phyloP scores from a whole-genome alignment of 371 early-diverging fungal species.

The Smittium culicis region DNA sequence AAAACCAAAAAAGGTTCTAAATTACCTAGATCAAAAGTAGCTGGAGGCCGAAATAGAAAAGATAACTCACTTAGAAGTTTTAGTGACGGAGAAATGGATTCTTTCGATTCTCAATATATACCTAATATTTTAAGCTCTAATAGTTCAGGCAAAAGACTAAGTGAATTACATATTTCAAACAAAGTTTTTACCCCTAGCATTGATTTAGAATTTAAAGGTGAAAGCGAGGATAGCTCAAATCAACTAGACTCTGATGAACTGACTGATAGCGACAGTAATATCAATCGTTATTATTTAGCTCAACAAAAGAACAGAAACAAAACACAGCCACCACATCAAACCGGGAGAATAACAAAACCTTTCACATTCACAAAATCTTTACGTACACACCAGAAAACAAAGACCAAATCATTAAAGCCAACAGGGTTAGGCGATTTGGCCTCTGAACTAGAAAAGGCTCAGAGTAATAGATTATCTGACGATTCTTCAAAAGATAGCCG shows the following conservation, averaged over 20 bases:
- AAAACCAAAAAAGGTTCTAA: background rate
- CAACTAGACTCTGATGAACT: background rate
- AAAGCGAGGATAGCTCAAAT: background rate
- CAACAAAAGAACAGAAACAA: background rate
- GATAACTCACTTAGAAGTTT: background rate
- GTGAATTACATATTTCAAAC: background rate
- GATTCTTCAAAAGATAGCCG: no score
- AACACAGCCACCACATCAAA: background rate
- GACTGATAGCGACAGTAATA: slow-evolving; percentile 1
- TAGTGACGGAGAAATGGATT: background rate
- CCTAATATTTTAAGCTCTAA: background rate
- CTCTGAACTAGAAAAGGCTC: slow-evolving; percentile 1
- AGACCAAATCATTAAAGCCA: background rate
- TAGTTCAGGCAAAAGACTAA: background rate
- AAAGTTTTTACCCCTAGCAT: background rate
- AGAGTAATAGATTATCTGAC: no score
- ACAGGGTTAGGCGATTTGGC: slow-evolving; percentile 1
- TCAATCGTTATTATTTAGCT: slow-evolving; percentile 1
- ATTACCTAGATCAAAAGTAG: background rate
- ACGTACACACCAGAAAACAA: background rate
- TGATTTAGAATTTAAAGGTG: background rate
- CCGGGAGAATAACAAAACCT: background rate
- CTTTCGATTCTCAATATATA: background rate
- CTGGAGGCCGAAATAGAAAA: background rate
- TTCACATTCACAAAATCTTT: background rate